Percentiles rank a stretch among this genome's conserved stretches.
Conservation (phyloP, 2,329 filamentous ascomycete species). For the Pezicula rhizophila region DNA sequence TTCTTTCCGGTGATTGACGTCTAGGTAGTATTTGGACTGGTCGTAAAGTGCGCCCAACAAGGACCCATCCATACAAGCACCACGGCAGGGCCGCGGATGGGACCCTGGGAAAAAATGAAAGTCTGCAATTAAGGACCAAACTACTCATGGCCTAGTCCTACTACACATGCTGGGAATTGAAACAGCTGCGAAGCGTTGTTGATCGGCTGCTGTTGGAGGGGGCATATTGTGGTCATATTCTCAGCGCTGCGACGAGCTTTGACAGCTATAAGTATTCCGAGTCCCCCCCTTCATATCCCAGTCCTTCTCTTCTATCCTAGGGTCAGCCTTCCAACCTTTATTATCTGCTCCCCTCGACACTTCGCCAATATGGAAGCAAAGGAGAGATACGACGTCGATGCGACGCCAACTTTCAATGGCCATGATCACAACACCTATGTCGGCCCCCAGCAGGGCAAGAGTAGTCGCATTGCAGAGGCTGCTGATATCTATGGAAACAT, state of each 20-base stretch:
- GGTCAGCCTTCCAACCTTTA: neutral
- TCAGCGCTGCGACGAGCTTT: neutral
- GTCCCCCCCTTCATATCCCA: neutral
- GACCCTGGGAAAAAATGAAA: neutral
- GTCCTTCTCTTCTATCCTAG: conserved; percentile 7
- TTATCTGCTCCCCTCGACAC: neutral
- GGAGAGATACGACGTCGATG: conserved; percentile 15
- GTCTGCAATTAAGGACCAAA: neutral
- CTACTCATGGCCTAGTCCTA: neutral
- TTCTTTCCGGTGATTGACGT: neutral
- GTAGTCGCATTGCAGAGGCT: conserved; percentile 36
- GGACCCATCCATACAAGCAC: neutral
- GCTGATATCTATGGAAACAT: conserved; percentile 46
- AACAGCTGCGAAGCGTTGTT: neutral
- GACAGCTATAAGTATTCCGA: neutral
- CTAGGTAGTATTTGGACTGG: neutral
- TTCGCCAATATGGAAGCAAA: conserved; percentile 19
- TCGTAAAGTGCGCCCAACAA: neutral
- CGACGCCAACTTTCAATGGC: conserved; percentile 13
- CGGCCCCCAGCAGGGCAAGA: conserved; percentile 21
- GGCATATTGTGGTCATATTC: neutral
- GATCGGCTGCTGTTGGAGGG: neutral
- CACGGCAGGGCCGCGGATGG: neutral
- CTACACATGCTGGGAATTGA: neutral
- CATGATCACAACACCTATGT: conserved; percentile 15